Conservation (phyloP, 306 rosid species). For the Corylus avellana region DNA sequence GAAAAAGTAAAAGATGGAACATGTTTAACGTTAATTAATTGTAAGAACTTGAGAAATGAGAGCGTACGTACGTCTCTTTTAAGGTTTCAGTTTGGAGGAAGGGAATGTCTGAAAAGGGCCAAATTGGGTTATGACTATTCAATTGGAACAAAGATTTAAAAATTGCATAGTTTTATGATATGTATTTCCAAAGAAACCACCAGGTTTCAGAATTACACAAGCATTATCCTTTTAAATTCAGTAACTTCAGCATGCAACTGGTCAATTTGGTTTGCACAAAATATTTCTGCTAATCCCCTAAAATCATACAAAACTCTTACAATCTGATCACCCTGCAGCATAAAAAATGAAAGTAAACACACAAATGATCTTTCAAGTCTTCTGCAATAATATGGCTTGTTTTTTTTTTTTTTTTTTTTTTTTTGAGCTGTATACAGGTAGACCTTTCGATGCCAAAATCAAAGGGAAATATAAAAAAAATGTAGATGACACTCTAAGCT, state of each 20-base stretch:
- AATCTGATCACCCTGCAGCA: background rate
- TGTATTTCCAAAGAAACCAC: background rate
- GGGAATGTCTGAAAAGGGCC: constrained; percentile 21
- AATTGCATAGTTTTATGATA: background rate
- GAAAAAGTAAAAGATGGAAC: background rate
- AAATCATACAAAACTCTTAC: background rate
- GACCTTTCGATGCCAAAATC: background rate
- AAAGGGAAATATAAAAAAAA: constrained; percentile 38
- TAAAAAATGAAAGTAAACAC: background rate
- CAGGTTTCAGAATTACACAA: constrained; percentile 11
- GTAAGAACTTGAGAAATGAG: background rate
- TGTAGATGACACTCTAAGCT: constrained; percentile 32
- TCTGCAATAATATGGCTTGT: background rate
- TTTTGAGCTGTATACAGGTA: background rate
- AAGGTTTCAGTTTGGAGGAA: background rate
- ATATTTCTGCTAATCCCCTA: background rate
- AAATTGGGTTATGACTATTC: constrained; percentile 3
- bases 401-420: too few species aligned
- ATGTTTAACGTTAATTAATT: background rate
- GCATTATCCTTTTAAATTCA: constrained; percentile 10
- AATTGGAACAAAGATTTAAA: constrained; percentile 1
- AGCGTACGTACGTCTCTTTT: background rate
- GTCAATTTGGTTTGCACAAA: constrained; percentile 7
- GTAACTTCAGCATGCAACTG: constrained; percentile 14
- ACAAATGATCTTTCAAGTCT: background rate